phyloP scores from a whole-genome alignment of 1,284 basidiomycete species.

The Fomitopsis schrenkii region DNA sequence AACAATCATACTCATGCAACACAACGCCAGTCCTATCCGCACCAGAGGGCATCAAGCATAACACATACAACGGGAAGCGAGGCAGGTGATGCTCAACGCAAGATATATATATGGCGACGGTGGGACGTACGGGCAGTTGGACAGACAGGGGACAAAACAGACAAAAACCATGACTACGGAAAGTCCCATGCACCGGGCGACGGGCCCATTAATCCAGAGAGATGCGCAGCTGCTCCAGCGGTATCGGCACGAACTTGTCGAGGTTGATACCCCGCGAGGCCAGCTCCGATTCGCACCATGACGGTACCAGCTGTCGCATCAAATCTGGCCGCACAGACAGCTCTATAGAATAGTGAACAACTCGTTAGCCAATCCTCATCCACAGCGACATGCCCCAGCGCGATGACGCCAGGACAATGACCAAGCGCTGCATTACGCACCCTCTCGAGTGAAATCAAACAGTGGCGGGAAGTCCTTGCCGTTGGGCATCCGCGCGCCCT shows the following conservation, averaged over 20 bases:
- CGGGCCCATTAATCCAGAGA: slow-evolving; percentile 68
- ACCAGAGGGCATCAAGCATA: slow-evolving; percentile 1
- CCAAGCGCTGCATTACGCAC: slow-evolving; percentile 42
- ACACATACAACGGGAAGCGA: slow-evolving; percentile 7
- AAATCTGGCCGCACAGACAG: slow-evolving; percentile 95
- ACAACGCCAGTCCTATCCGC: not conserved
- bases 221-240: slow-evolving; percentile 88
- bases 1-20: slow-evolving; percentile 2
- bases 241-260: slow-evolving; percentile 92
- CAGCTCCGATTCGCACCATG: slow-evolving; percentile 87
- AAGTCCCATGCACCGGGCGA: slow-evolving; percentile 15
- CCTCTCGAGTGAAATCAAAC: slow-evolving; percentile 96
- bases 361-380: slow-evolving; percentile 1
- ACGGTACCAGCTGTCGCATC: slow-evolving; percentile 86
- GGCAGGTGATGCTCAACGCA: slow-evolving; percentile 16
- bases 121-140: not conserved
- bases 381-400: not conserved
- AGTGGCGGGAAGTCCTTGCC: slow-evolving; percentile 93
- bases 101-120: slow-evolving; percentile 21
- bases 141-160: slow-evolving; percentile 2
- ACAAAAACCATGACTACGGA: slow-evolving; percentile 4
- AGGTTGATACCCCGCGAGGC: slow-evolving; percentile 83
- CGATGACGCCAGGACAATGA: slow-evolving; percentile 1
- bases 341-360: slow-evolving; percentile 48
- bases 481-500: slow-evolving; percentile 93